Percentiles rank a stretch among this genome's conserved stretches.
phyloP scores from a whole-genome alignment of 768 basidiomycete species.

The Psilocybe cyanescens region DNA sequence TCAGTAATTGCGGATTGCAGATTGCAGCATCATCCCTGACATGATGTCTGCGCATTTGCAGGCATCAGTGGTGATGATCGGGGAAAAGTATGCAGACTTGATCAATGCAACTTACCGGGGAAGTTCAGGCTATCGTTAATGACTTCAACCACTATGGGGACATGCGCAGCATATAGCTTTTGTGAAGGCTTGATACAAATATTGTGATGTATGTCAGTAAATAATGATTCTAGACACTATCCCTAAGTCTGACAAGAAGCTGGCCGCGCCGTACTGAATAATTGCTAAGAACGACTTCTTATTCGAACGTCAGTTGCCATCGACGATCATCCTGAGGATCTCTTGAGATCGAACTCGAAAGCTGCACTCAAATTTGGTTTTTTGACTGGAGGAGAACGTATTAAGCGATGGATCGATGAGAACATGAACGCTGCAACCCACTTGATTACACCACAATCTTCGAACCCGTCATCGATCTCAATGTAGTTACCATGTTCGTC shows the following conservation, averaged over 20 bases:
- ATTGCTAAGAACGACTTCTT: too few relatives aligned
- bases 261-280: too few relatives aligned
- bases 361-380: not conserved
- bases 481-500: slow-evolving; percentile 21
- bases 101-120: not conserved
- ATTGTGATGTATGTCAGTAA: too few relatives aligned
- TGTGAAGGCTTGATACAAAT: too few relatives aligned
- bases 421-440: not conserved
- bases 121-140: too few relatives aligned
- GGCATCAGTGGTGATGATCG: not conserved
- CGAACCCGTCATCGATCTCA: slow-evolving; percentile 17
- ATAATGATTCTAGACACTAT: too few relatives aligned
- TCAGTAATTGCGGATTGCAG: not conserved
- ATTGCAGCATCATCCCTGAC: not conserved
- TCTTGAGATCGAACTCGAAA: not conserved
- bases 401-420: not conserved
- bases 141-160: too few relatives aligned
- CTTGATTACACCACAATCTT: slow-evolving; percentile 8
- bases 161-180: too few relatives aligned
- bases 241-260: too few relatives aligned
- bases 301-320: not conserved
- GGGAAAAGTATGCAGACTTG: not conserved
- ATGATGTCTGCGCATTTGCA: not conserved
- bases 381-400: not conserved
- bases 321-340: not conserved